Evolutionary conservation across 805 yeast genomes (phyloP), one percentile per base, ranked within the genome.

Genomic region (Wickerhamomyces sydowiorum): DNA sequence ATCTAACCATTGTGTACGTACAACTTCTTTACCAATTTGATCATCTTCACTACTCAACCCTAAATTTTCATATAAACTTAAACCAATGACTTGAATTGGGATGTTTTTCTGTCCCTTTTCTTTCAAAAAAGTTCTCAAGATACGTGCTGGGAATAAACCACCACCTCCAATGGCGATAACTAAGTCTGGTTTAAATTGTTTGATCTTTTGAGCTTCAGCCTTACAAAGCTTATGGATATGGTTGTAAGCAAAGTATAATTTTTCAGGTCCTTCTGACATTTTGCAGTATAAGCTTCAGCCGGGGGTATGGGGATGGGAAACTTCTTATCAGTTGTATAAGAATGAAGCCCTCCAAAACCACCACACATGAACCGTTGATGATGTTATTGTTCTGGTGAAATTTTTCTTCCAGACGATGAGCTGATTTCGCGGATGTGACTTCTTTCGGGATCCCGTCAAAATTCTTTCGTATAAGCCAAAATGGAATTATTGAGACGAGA

Each of bases 1-100:
- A 59, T 87, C 95, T 37, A 87, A 73, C 96, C 96, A 87, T 67
- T 87, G 96, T 20, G 95, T 87, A 61, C 95, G 78, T 30, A 86
- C 70, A 37, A 87, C 95, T 64, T 87, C 90, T 53, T 78, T 78
- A 38, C 95, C 95, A 43, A 82, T 82, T 45, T 64, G 61, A 14
- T 59, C 53, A 47, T 70, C 78, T 24, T 63, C 64, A 37, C 62
- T 57, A 37, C 61, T 72, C 31, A 62, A 69, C 20, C 72, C 70
- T 56, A 79, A 52, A 54, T 76, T 75, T 60, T 80, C 86, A 52
- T 80, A 80, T 23, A 80, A 62, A 1, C 84, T 78, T 41, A 80
- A 67, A 23, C 85, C 85, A 55, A 80, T 78, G 34, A 85, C 86
- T 61, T 80, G 85, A 48, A 80, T 80, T 32, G 86, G 83, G 38